Evolutionary conservation across 108 stramenopile species (phyloP), one percentile per base, ranked within the genome.

Genomic region (Parmales sp.): DNA sequence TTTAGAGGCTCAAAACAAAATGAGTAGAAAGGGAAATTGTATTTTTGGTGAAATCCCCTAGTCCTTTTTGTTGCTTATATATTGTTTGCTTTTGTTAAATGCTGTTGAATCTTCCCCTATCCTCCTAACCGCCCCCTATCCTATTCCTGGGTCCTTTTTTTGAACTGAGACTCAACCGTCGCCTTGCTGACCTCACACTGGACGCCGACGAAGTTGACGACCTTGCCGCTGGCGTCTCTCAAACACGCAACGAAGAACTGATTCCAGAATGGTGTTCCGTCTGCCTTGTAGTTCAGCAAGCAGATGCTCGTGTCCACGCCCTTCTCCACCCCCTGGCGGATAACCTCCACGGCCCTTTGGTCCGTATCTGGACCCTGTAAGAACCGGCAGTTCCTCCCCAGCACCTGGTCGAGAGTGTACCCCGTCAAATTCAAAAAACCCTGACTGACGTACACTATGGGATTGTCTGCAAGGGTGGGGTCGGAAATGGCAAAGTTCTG

Each of bases 401-500:
- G 72, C 7, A 95, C 89, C 41, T 98, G 93, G 65, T 87, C 84
- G 46, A 90, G 78, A 26, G 87, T 77, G 75, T 99, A 99, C 6
- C 98, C 98, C 0, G 98, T 96, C 36, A 99, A 71, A 64, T 84
- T 82, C 46, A 95, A 72, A 72, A 98, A 98, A 54, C 91, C 91
- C 72, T 90, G 89, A 19, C 83, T 85, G 19, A 89, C 89, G 74
- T 91, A 94, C 1, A 95, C 90, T 69, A 95, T 97, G 37, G 94
- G 95, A 77, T 95, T 95, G 82, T 97, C 94, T 22, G 94, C 94
- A 26, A 98, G 79, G 46, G 81, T 90, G 1, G 96, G 95, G 75
- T 99, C 95, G 3, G 90, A 88, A 70, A 99, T 94, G 46, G 95
- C 89, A 79, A 99, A 99, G 78, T 95, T 96, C 76, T 96, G 98